Percentiles rank a stretch among this genome's conserved stretches.
These are phyloP conservation scores for Syncephalis fuscata DNA, from an alignment of 371 early-diverging fungal genomes.

Conservation along the genomic window DNA sequence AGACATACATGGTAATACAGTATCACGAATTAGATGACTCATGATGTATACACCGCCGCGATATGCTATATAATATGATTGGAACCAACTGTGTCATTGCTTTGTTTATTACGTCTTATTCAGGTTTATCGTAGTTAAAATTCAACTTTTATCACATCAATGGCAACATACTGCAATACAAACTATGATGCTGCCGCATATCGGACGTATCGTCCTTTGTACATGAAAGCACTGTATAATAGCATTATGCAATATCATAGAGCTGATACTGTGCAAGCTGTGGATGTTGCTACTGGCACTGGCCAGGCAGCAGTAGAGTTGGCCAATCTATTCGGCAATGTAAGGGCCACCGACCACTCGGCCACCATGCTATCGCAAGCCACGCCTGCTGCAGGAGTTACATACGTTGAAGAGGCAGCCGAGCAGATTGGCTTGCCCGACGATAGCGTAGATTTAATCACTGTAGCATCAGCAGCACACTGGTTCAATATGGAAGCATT, in stretches of 20 bases:
- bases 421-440: constrained; percentile 17
- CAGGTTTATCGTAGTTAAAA: too few relatives aligned
- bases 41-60: too few relatives aligned
- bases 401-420: constrained; percentile 23
- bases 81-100: too few relatives aligned
- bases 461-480: constrained; percentile 39
- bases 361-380: constrained; percentile 26
- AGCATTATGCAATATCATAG: constrained; percentile 8
- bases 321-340: constrained; percentile 21
- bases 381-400: constrained; percentile 20
- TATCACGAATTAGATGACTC: too few relatives aligned
- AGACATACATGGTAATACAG: too few relatives aligned
- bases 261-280: constrained; percentile 14
- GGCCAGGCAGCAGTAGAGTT: constrained; percentile 28
- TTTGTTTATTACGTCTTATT: too few relatives aligned
- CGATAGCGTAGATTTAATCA: constrained; percentile 29
- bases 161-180: constrained; percentile 19
- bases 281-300: constrained; percentile 35
- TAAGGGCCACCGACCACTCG: constrained; percentile 30
- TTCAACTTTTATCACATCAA: too few relatives aligned
- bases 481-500: constrained; percentile 45
- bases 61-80: too few relatives aligned
- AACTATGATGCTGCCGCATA: constrained; percentile 16
- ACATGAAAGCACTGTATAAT: constrained; percentile 13
- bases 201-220: constrained; percentile 22